These are phyloP conservation scores for Myriosclerotinia curreyana DNA, from an alignment of 2,329 filamentous ascomycete species.

Conservation along the genomic window DNA sequence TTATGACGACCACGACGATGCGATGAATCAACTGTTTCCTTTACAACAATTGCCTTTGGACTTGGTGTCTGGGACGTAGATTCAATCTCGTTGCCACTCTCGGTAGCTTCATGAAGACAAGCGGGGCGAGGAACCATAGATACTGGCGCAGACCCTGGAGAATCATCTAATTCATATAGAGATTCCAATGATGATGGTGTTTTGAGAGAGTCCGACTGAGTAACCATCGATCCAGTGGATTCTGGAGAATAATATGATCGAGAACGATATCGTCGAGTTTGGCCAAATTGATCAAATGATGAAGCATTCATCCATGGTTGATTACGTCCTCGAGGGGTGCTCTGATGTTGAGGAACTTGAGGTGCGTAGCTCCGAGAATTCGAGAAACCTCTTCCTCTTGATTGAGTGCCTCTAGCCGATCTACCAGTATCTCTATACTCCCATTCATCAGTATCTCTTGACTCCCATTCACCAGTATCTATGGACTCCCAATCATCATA, in stretches of 20 bases:
- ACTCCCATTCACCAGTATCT: not conserved
- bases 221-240: conserved; percentile 9
- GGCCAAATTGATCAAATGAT: not conserved
- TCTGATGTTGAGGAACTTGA: conserved; percentile 13
- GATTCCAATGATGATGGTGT: not conserved
- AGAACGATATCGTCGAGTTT: not conserved
- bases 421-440: conserved; percentile 1
- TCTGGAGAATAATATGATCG: not conserved
- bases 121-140: not conserved
- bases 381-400: not conserved
- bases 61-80: not conserved
- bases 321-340: conserved; percentile 1
- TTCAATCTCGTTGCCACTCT: conserved; percentile 15
- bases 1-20: not conserved
- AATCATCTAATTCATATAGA: not conserved
- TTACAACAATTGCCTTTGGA: not conserved
- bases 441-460: not conserved
- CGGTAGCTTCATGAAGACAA: conserved; percentile 3
- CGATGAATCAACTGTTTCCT: not conserved
- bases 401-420: not conserved
- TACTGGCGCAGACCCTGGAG: not conserved
- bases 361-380: not conserved
- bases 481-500: not conserved
- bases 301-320: conserved; percentile 12
- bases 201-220: conserved; percentile 9